phyloP scores from a whole-genome alignment of 176 grass and related monocot genomes.

The Aegilops tauschii region DNA sequence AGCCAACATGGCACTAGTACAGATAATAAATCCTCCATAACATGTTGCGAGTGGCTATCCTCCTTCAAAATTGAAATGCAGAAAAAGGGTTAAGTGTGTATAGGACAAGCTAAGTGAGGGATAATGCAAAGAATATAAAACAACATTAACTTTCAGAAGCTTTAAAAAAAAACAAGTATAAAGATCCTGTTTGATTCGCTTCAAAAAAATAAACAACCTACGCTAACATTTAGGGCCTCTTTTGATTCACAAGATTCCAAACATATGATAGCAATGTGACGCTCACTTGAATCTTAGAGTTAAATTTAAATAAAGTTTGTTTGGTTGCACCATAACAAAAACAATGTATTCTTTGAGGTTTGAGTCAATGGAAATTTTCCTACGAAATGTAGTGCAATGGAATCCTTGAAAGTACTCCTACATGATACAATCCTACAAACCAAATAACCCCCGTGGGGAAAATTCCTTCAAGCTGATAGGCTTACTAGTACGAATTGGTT shows the following conservation, averaged over 20 bases:
- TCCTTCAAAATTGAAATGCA: slow-evolving; percentile 50
- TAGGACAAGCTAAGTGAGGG: neutral
- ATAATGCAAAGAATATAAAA: neutral
- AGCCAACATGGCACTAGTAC: slow-evolving; percentile 87
- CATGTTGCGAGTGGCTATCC: slow-evolving; percentile 74
- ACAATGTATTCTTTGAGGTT: neutral
- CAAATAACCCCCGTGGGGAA: neutral
- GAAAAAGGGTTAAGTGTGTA: slow-evolving; percentile 9
- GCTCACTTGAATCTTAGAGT: neutral
- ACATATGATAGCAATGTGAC: neutral
- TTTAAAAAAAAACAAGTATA: neutral
- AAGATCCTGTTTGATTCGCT: neutral
- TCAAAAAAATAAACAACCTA: neutral
- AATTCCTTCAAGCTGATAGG: neutral
- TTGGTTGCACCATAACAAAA: neutral
- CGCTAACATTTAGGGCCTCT: neutral
- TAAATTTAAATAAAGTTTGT: neutral
- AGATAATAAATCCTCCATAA: slow-evolving; percentile 79
- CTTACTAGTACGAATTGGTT: slow-evolving; percentile 2
- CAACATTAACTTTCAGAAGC: neutral
- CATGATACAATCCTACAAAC: neutral
- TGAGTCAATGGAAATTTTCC: neutral
- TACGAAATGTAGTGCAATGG: neutral
- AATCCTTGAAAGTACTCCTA: neutral
- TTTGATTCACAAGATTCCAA: neutral